Base-by-base conservation (phyloP, 2,329 filamentous ascomycete species). In the Exophiala sp. region DNA sequence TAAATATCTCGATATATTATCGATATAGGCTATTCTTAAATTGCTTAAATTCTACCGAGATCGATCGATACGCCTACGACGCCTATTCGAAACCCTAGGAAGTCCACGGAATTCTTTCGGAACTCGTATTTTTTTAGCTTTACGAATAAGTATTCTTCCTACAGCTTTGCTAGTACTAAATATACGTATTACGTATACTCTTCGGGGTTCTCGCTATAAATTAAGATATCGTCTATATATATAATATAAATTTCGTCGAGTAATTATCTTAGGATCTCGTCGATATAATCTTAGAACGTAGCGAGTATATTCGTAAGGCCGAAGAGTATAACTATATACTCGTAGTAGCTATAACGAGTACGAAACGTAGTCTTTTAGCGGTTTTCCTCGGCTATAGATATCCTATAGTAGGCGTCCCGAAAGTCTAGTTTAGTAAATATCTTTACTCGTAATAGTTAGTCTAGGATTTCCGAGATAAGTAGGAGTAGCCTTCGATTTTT, bases 201-300 rank as follows among this genome's bases (percentile, higher is more conserved):
- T 8, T 62, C 21, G 6, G 47, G 20, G 8, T 6, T 53, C 9
- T 57, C 38, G 32, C 20, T 65, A 43, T 61, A 71, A 33, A 71
- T 66, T 8, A 70, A 44, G 38, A 70, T 69, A 59, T 70, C 42
- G 32, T 64, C 44, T 5, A 62, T 10, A 41, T 63, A 64, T 1
- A 44, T 46, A 6, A 61, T 47, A 14, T 46, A 53, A 44, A 56
- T 54, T 1, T 14, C 10, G 36, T 61, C 41, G 0, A 59, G 60
- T 29, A 62, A 43, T n/a, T 35, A 48, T 61, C 50, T 43, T 50
- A 68, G 42, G 0, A 58, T 45, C 1, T 54, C 39, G 50, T 68
- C 65, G 57, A 66, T 64, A 59, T 62, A 63, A 7, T 20, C 36
- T 55, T 71, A 61, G 33, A 71, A 70, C 0, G 54, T 57, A 1